A percentile compares a stretch with the other conserved stretches of the same genome.
Conservation (phyloP, 768 basidiomycete genomes). For the Lactarius psammicola region DNA sequence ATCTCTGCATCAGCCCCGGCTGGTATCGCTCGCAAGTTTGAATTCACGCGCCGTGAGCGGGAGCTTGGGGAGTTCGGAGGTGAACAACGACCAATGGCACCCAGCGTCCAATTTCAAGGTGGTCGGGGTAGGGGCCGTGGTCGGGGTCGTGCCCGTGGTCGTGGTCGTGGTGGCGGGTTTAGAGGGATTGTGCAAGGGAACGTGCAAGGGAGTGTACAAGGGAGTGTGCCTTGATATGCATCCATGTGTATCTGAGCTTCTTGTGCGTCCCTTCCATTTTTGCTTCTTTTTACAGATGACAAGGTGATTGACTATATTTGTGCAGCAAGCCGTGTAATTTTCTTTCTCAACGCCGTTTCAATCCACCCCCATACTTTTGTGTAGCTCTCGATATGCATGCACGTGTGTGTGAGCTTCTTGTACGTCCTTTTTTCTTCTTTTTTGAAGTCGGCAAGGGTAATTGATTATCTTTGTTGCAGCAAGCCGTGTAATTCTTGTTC, state of each 20-base stretch:
- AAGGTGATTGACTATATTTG: background rate
- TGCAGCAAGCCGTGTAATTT: background rate
- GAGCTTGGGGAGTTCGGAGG: background rate
- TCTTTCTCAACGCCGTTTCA: background rate
- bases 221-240: background rate
- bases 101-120: background rate
- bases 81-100: background rate
- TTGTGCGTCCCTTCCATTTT: background rate
- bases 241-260: background rate
- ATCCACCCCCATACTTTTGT: too few species aligned
- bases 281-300: background rate
- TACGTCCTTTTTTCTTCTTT: background rate
- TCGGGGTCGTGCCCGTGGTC: background rate
- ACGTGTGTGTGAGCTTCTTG: background rate
- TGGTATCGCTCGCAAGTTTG: background rate
- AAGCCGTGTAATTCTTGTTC: background rate
- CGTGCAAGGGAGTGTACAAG: too few species aligned
- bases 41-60: background rate
- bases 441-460: background rate
- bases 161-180: background rate
- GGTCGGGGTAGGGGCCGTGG: background rate
- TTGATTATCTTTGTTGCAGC: background rate
- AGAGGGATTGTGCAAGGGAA: background rate
- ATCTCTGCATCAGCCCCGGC: background rate
- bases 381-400: too few species aligned